Conservation (phyloP, 495 filamentous ascomycete genomes). For the Aspergillus haitiensis region DNA sequence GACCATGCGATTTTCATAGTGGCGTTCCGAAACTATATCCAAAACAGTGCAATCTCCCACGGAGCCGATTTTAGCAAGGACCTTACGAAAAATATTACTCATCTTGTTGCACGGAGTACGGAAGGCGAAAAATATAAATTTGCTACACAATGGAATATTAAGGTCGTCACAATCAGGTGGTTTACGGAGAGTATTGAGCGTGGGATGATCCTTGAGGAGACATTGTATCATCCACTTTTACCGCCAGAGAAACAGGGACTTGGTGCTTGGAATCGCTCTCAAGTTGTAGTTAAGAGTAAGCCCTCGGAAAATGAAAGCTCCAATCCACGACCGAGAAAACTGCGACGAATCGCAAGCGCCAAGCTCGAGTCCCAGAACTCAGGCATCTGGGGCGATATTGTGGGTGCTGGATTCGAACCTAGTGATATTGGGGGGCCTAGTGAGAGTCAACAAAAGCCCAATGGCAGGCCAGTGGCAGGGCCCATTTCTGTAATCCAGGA, state of each 20-base stretch:
- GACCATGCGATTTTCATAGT: constrained; percentile 41
- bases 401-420: constrained; percentile 52
- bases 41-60: constrained; percentile 61
- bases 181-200: constrained; percentile 78
- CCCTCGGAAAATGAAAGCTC: constrained; percentile 26
- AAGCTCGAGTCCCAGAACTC: constrained; percentile 77
- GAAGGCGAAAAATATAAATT: constrained; percentile 86
- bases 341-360: constrained; percentile 77
- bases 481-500: constrained; percentile 34
- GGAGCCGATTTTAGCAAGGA: constrained; percentile 83
- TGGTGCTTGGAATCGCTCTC: constrained; percentile 69
- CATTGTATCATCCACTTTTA: constrained; percentile 71
- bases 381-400: constrained; percentile 85
- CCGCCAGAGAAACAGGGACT: constrained; percentile 68
- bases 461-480: constrained; percentile 29
- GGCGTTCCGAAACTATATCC: constrained; percentile 64
- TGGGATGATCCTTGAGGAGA: constrained; percentile 91
- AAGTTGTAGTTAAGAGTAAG: constrained; percentile 37
- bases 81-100: constrained; percentile 76
- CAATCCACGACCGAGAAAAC: constrained; percentile 55
- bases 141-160: constrained; percentile 75
- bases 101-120: constrained; percentile 77
- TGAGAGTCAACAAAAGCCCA: constrained; percentile 34
- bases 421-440: constrained; percentile 29
- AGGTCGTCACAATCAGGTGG: constrained; percentile 80